Conservation (phyloP, 1,139 yeast genomes). For the Suhomyces taliae region DNA sequence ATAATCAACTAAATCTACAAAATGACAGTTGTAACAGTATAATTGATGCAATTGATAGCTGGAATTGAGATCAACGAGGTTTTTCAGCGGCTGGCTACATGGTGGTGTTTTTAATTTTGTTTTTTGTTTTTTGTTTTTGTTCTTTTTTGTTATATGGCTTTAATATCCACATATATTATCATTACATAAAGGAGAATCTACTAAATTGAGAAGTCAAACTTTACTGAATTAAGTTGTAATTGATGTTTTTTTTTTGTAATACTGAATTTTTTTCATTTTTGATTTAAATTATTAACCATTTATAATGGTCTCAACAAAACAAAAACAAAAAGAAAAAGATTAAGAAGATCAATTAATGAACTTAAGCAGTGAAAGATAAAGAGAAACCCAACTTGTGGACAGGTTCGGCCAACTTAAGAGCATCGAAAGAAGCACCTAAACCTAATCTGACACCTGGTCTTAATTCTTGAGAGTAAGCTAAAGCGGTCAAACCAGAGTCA, state of each 20-base stretch:
- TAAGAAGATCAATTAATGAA: not conserved
- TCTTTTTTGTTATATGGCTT: too few species aligned
- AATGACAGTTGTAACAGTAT: too few species aligned
- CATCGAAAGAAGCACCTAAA: slow-evolving; percentile 96
- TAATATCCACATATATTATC: slow-evolving; percentile 5
- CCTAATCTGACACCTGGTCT: slow-evolving; percentile 98
- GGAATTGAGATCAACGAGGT: too few species aligned
- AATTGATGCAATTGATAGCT: too few species aligned
- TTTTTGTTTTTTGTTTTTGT: too few species aligned
- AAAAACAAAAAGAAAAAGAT: not conserved
- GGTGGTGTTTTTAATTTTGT: too few species aligned
- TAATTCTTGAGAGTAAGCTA: slow-evolving; percentile 91
- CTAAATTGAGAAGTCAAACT: slow-evolving; percentile 2
- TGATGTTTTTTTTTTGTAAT: too few species aligned
- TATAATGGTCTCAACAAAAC: not conserved
- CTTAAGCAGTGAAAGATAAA: slow-evolving; percentile 83
- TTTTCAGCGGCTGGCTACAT: too few species aligned
- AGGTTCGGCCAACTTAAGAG: slow-evolving; percentile 93
- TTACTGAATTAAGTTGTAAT: too few species aligned
- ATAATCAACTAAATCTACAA: too few species aligned
- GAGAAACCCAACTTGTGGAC: slow-evolving; percentile 98
- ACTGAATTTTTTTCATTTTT: too few species aligned
- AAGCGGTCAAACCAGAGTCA: slow-evolving; percentile 93
- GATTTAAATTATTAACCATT: not conserved
- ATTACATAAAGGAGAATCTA: slow-evolving; percentile 4